Conservation (phyloP, 257 asterid species). For the Catharanthus roseus region DNA sequence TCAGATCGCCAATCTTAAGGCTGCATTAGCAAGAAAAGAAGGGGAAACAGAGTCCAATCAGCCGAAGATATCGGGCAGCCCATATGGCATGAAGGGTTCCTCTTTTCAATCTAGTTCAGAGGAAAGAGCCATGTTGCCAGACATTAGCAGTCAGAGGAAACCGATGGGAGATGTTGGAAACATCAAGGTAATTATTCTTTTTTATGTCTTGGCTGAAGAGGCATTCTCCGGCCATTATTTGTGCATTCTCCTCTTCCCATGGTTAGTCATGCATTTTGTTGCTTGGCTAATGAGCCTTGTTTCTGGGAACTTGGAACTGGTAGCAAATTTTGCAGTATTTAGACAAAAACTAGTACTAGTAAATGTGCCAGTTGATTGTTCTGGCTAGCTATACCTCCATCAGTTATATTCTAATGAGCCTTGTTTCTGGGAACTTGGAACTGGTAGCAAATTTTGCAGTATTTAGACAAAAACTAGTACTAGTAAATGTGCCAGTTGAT, state of each 20-base stretch:
- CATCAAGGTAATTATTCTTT: conserved; percentile 51
- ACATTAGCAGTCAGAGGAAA: conserved; percentile 51
- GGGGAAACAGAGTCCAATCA: conserved; percentile 40
- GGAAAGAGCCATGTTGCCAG: conserved; percentile 39
- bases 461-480: background rate
- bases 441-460: too few species aligned
- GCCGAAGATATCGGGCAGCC: conserved; percentile 52
- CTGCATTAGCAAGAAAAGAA: conserved; percentile 69
- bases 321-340: too few species aligned
- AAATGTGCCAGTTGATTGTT: background rate
- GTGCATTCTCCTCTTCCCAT: background rate
- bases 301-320: background rate
- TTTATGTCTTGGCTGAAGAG: too few species aligned
- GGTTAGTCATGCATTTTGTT: background rate
- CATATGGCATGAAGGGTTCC: conserved; percentile 40
- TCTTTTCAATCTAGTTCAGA: conserved; percentile 36
- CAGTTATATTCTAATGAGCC: too few species aligned
- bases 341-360: background rate
- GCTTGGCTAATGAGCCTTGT: background rate
- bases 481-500: background rate
- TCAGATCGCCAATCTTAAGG: conserved; percentile 77
- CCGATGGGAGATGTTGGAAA: conserved; percentile 95
- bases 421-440: background rate
- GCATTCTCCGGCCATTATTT: background rate
- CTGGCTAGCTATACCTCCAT: background rate